Percentiles rank a stretch among this genome's conserved stretches.
phyloP scores from a whole-genome alignment of 2,329 filamentous ascomycete species.

The Thielaviopsis ethacetica region DNA sequence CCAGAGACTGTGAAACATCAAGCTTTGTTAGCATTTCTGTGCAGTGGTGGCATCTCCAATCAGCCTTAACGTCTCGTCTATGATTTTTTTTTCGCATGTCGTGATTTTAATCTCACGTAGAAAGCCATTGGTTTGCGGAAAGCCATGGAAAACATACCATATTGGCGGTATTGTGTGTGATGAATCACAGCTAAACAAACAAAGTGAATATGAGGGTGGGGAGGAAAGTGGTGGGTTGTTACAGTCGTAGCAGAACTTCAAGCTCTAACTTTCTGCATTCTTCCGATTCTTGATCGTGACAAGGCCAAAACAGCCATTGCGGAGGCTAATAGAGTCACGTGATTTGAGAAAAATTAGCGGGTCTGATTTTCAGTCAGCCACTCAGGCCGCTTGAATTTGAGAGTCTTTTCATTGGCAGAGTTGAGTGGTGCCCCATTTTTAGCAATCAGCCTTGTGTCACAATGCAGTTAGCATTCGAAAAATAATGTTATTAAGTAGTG shows the following conservation, averaged over 20 bases:
- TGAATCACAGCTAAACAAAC: conserved; percentile 1
- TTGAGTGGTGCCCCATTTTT: background rate
- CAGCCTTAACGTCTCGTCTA: background rate
- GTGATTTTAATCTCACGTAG: background rate
- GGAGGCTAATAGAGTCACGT: background rate
- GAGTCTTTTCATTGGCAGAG: background rate
- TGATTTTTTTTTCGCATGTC: background rate
- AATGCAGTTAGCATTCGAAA: background rate
- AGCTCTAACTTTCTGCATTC: background rate
- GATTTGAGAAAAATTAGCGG: background rate
- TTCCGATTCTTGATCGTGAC: conserved; percentile 7
- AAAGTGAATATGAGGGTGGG: background rate
- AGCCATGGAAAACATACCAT: conserved; percentile 17
- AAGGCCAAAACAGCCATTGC: conserved; percentile 1
- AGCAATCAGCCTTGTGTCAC: background rate
- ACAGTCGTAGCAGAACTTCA: conserved; percentile 2
- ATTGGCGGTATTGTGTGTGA: conserved; percentile 1
- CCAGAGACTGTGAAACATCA: conserved; percentile 20
- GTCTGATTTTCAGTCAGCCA: background rate
- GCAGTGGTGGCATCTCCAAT: background rate
- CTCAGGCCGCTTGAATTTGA: background rate
- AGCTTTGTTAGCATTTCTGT: background rate
- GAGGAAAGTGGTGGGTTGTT: background rate
- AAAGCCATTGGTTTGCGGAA: conserved; percentile 16
- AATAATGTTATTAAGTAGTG: background rate